Conservation (phyloP, 371 early-diverging fungal species). For the Mortierella sp. region DNA sequence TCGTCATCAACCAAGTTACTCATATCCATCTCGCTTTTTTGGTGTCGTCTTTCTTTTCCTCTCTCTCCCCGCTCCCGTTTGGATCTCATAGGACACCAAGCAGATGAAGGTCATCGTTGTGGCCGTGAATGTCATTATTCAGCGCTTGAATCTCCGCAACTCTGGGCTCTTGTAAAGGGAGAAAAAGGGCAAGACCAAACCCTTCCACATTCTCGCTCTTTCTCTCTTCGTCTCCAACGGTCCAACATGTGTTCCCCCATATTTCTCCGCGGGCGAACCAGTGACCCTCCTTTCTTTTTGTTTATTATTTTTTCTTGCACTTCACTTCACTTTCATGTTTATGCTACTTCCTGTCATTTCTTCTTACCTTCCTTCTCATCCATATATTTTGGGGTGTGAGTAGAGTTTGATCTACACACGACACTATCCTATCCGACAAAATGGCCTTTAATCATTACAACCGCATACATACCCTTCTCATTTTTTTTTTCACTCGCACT, state of each 20-base stretch:
- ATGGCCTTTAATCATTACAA: neutral
- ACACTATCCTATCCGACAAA: neutral
- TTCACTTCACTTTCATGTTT: neutral
- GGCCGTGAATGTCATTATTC: conserved; percentile 62
- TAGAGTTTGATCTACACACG: neutral
- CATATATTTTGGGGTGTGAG: neutral
- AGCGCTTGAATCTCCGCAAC: conserved; percentile 60
- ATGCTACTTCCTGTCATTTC: neutral
- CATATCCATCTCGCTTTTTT: neutral
- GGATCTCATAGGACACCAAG: conserved; percentile 58
- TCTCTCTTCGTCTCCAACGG: neutral
- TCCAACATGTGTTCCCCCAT: neutral
- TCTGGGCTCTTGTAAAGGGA: conserved; percentile 57
- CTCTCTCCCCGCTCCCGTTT: neutral
- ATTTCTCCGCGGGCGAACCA: neutral
- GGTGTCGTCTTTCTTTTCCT: neutral
- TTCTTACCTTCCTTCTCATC: no score
- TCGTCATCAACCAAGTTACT: neutral
- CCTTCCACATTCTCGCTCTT: neutral
- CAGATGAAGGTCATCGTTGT: conserved; percentile 65
- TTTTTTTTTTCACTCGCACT: neutral
- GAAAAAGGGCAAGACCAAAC: neutral
- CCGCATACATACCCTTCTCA: conserved; percentile 1
- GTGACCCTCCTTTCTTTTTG: neutral
- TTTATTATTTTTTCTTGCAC: neutral